Evolutionary conservation across 768 basidiomycete species (phyloP), one percentile per base, ranked within the genome.

Genomic region (Pulveroboletus ravenelii): DNA sequence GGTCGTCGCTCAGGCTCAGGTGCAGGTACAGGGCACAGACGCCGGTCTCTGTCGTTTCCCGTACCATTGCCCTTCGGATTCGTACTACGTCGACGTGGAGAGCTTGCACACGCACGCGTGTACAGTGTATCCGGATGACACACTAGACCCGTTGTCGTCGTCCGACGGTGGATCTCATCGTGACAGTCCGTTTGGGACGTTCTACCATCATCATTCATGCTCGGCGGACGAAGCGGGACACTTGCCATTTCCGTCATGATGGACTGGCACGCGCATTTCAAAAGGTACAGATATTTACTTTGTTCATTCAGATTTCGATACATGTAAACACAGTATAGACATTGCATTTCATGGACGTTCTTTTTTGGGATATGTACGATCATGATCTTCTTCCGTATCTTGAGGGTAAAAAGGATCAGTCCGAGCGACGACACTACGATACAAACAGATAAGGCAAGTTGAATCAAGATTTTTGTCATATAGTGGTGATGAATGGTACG

Each of bases 391-490:
- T 54, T 58, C 58, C 61, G 50, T 60, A 63, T 52, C 66, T 48
- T 58, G 61, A 44, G 57, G 57, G 58, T 58, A 61, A 55, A 48
- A 45, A 23, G 29, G 17, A 50, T 18, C 39, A 43, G 54, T 62
- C 57, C 60, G 32, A 38, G 42, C 32, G 47, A 45, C 45, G 57
- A 56, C 39, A 52, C 56, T 70, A 69, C 51, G 54, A 50, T 68
- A 68, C 66, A 68, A 31, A 64, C 52, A 58, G 57, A 60, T 58
- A 56, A 53, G 20, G n/a, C 32, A 27, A 27, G 25, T 44, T 50
- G 44, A 41, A 47, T 31, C 41, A 48, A 59, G 50, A 66, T 64
- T 64, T 63, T 62, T 59, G 57, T 51, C 63, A 60, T 65, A 66
- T 65, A 51, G 46, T 35, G 17, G 41, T 41, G 53, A 48, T 50